phyloP scores from a whole-genome alignment of 305 asterid genomes.

The Fraxinus latifolia region DNA sequence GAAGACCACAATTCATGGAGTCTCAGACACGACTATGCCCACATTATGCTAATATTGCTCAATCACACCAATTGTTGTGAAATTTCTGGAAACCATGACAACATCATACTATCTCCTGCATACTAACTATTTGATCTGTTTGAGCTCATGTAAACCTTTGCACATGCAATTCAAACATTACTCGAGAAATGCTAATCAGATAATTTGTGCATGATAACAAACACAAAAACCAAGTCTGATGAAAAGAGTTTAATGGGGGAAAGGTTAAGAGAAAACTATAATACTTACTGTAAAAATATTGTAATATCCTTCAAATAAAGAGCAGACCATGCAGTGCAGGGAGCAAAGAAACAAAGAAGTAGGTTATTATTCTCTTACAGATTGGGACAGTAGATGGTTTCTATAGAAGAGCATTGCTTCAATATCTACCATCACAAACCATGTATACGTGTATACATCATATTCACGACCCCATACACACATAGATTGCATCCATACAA shows the following conservation, averaged over 20 bases:
- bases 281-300: neutral
- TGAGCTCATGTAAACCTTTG: neutral
- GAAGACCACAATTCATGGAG: neutral
- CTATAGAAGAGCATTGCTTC: neutral
- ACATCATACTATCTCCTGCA: neutral
- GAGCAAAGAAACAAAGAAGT: neutral
- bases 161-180: neutral
- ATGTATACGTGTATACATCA: too few relatives aligned
- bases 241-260: neutral
- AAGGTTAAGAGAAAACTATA: neutral
- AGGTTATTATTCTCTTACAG: neutral
- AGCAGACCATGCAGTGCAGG: neutral
- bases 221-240: neutral
- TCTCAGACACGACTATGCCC: neutral
- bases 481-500: neutral
- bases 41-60: neutral
- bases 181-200: neutral
- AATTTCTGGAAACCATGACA: neutral
- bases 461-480: neutral
- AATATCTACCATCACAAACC: too few relatives aligned
- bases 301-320: neutral
- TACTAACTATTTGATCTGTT: neutral
- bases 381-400: neutral
- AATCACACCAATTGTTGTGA: neutral
- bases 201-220: neutral